These are phyloP conservation scores for Sicyos baderoa DNA, from an alignment of 306 rosid genomes.

Conservation along the genomic window DNA sequence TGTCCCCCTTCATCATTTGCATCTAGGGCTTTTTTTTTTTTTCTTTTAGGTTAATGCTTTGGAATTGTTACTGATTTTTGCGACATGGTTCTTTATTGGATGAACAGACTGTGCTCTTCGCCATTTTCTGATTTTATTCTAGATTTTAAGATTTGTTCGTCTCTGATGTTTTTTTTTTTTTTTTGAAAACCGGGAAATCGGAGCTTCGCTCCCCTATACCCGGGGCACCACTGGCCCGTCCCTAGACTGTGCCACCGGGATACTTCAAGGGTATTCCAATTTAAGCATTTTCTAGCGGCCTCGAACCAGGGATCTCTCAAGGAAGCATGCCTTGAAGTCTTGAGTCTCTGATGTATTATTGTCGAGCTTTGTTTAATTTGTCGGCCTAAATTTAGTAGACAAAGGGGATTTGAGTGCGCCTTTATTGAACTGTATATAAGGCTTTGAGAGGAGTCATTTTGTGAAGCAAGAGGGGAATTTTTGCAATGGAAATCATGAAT, in stretches of 20 bases:
- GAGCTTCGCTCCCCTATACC: no score
- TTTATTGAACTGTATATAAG: not conserved
- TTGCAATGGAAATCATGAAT: not conserved
- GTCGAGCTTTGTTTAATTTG: not conserved
- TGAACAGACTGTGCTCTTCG: not conserved
- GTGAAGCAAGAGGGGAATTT: not conserved
- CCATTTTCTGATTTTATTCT: not conserved
- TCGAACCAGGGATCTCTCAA: no score
- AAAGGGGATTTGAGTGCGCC: not conserved
- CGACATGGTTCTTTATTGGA: not conserved
- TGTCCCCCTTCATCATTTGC: not conserved
- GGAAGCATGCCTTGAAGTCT: no score
- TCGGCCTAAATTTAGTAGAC: not conserved
- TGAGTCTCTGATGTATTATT: not conserved
- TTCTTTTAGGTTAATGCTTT: not conserved
- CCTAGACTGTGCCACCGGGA: no score
- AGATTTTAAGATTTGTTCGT: not conserved
- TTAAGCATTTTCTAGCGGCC: no score
- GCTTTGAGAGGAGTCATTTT: not conserved
- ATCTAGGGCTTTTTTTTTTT: conserved; percentile 31
- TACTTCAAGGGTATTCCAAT: no score
- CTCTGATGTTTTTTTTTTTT: no score
- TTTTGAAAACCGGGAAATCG: no score
- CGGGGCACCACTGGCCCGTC: no score
- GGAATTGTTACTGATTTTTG: not conserved